A percentile compares a stretch with the other conserved stretches of the same genome.
Conservation (phyloP, 192 early-diverging fungal species). For the Linnemannia exigua region DNA sequence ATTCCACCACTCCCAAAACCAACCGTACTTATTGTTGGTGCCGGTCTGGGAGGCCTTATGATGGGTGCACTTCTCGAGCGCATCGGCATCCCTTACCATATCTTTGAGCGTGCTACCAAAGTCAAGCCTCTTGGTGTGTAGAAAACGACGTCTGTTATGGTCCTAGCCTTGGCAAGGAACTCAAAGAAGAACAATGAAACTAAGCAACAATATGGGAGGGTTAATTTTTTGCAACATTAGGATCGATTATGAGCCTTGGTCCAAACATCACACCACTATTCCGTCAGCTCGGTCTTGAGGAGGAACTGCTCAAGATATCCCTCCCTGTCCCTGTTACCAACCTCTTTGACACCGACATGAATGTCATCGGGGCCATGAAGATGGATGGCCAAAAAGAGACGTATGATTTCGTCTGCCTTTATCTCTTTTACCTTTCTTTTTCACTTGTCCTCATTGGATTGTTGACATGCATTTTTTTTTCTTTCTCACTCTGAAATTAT, state of each 20-base stretch:
- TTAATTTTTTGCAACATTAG: not conserved
- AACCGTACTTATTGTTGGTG: not conserved
- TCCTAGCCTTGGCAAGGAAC: too few species aligned
- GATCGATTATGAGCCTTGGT: slow-evolving; percentile 25
- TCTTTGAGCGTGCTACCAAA: not conserved
- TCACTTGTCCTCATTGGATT: not conserved
- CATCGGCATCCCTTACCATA: not conserved
- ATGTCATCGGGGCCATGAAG: slow-evolving; percentile 3
- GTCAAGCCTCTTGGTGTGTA: slow-evolving; percentile 11
- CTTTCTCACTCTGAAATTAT: not conserved
- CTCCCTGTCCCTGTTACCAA: not conserved
- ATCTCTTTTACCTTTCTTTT: not conserved
- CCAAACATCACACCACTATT: slow-evolving; percentile 32
- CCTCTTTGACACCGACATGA: slow-evolving; percentile 2
- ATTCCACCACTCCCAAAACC: not conserved
- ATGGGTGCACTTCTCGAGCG: not conserved
- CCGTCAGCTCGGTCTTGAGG: slow-evolving; percentile 28
- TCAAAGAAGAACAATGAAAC: too few species aligned
- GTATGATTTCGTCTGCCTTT: not conserved
- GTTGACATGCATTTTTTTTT: not conserved
- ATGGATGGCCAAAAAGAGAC: not conserved
- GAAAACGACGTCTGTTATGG: too few species aligned
- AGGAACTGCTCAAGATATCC: slow-evolving; percentile 12
- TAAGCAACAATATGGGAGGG: not conserved
- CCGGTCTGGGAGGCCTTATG: slow-evolving; percentile 8